Evolutionary conservation across 495 filamentous ascomycete species (phyloP), one percentile per base, ranked within the genome.

Genomic region (Daldinia caldariorum): DNA sequence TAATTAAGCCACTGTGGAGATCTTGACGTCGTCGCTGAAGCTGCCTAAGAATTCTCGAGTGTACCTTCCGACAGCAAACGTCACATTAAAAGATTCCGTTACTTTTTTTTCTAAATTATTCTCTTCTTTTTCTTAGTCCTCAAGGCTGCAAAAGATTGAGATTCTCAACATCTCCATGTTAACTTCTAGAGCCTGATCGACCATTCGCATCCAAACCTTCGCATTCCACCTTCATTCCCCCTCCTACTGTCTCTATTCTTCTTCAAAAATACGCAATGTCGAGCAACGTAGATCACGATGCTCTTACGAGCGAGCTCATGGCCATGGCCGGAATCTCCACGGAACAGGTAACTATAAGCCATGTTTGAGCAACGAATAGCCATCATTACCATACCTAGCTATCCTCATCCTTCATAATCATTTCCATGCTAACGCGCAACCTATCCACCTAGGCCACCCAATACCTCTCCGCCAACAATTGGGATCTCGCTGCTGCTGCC

Each of bases 251-350:
- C 13, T 35, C 29, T 53, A 49, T 39, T 18, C 39, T 50, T 22
- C 50, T 35, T 35, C 34, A 47, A 63, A 64, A 26, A 26, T 26
- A 26, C 66, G 84, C 82, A 20, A 86, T 88, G 79, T 81, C 82
- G 49, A 54, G 61, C 54, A 65, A 6, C 76, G 70, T 77, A 35
- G 85, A 89, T 71, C 89, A 89, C 63, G 90, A 94, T 77, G 84
- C 85, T 70, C 79, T 91, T 63, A 88, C 95, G 66, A 85, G 86
- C 70, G 83, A 90, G 77, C 94, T 97, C 79, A 88, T 88, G 77
- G 81, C 81, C 57, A 82, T 97, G 73, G 94, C 93, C 3, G 88
- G 89, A 22, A 83, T 86, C 18, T 78, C 84, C 9, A 77, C 90
- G 4, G 80, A 88, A 41, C 84, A 89, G 77, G 94, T 94, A 84